Evolutionary conservation across 2,329 filamentous ascomycete species (phyloP), one percentile per base, ranked within the genome.

Genomic region (Ustulina deusta): DNA sequence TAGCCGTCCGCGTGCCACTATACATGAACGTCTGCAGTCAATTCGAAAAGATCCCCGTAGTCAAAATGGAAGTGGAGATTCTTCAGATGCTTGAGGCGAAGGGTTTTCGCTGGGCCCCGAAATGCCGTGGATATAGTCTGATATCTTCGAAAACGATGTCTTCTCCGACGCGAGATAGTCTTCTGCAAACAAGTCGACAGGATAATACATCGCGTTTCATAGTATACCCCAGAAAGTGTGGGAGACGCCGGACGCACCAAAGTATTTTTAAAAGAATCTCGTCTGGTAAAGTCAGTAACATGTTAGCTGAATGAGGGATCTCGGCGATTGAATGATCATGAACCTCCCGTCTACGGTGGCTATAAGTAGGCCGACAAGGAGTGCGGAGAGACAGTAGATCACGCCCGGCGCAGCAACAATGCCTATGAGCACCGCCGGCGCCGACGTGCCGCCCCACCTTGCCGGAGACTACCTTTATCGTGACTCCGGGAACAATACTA

Each of bases 11-110:
- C 7, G 27, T 46, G 55, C 55, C 38, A 46, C 20, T 48, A 44
- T 59, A 20, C 38, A 59, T 36, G 34, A 36, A 11, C 34, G 34
- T 36, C 34, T 36, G 34, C 34, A 36, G 27, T 48, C 55, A 44
- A 44, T 29, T 20, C 20, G 38, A 38, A 32, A 44, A 29, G 40
- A 59, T 59, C n/a, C 55, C 36, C 27, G 42, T 59, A 25, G 38
- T 59, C 36, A 59, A 59, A 27, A 40, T 20, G 44, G 57, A 61
- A 61, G 57, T 40, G n/a, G 34, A 38, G 22, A 61, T 38, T 17
- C 42, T 61, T 49, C 57, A 61, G n/a, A 38, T 51, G 46, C 44
- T 49, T 34, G 44, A 61, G 57, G 57, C 36, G 17, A 49, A 61
- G 25, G 42, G 57, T 27, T 61, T 61, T 25, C 57, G 25, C 32